These are phyloP conservation scores for Lathyrus oleraceus DNA, from an alignment of 306 rosid genomes.

Conservation along the genomic window DNA sequence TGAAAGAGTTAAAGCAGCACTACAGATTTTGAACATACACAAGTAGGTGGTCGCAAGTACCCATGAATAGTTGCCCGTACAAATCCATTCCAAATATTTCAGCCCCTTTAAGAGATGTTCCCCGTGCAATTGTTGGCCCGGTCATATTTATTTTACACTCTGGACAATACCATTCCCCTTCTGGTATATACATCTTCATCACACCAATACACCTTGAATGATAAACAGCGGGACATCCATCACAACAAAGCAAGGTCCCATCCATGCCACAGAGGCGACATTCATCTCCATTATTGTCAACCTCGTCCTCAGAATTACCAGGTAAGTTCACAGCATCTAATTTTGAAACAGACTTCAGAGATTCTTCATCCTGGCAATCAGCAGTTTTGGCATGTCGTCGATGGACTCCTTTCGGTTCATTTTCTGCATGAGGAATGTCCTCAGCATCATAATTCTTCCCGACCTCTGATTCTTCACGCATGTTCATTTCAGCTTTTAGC, in stretches of 20 bases:
- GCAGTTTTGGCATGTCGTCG: slow-evolving; percentile 76
- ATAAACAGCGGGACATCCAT: slow-evolving; percentile 93
- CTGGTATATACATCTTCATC: slow-evolving; percentile 80
- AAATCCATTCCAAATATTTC: slow-evolving; percentile 73
- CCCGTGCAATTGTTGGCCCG: slow-evolving; percentile 57
- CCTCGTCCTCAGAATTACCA: slow-evolving; percentile 53
- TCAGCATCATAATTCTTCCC: slow-evolving; percentile 66
- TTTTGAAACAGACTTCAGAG: slow-evolving; percentile 45
- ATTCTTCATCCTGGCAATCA: slow-evolving; percentile 66
- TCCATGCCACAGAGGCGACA: slow-evolving; percentile 96
- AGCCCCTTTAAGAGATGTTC: slow-evolving; percentile 79
- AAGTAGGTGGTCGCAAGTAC: slow-evolving; percentile 81
- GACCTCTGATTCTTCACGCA: slow-evolving; percentile 73
- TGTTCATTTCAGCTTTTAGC: slow-evolving; percentile 70
- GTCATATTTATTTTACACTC: slow-evolving; percentile 75
- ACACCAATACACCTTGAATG: slow-evolving; percentile 94
- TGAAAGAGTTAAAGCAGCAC: slow-evolving; percentile 25
- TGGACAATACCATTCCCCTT: slow-evolving; percentile 89
- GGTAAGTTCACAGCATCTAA: slow-evolving; percentile 39
- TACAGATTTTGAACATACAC: slow-evolving; percentile 73
- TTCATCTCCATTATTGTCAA: slow-evolving; percentile 76
- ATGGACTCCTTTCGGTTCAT: slow-evolving; percentile 68
- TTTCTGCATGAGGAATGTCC: slow-evolving; percentile 47
- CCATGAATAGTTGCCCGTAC: slow-evolving; percentile 73
- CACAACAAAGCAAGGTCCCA: slow-evolving; percentile 92